These are phyloP conservation scores for Hanseniaspora thailandica DNA, from an alignment of 805 yeast species.

Conservation along the genomic window DNA sequence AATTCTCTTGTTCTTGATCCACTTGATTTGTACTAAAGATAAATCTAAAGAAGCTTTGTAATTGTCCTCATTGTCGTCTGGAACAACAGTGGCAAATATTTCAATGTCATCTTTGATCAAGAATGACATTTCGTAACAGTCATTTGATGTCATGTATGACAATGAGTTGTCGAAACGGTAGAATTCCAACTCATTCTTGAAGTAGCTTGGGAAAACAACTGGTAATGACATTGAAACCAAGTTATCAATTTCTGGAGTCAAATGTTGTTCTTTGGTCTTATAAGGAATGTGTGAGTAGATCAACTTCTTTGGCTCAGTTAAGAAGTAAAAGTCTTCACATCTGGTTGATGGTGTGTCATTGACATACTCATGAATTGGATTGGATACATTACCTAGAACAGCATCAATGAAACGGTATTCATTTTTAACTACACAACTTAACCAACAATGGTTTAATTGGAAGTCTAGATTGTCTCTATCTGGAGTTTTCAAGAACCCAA, in stretches of 20 bases:
- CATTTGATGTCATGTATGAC: conserved; percentile 60
- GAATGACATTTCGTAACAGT: conserved; percentile 67
- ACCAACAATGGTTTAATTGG: conserved; percentile 77
- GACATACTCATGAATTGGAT: conserved; percentile 38
- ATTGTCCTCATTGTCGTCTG: conserved; percentile 27
- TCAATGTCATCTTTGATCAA: conserved; percentile 63
- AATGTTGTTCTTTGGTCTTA: conserved; percentile 68
- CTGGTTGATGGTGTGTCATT: conserved; percentile 25
- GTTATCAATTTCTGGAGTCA: conserved; percentile 72
- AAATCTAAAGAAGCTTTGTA: conserved; percentile 28
- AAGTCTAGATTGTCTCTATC: conserved; percentile 38
- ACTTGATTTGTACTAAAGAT: conserved; percentile 67
- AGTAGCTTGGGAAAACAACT: conserved; percentile 71
- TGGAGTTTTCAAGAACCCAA: conserved; percentile 77
- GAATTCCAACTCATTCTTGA: conserved; percentile 46
- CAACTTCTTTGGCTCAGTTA: conserved; percentile 61
- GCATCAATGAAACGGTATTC: conserved; percentile 76
- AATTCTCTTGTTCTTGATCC: conserved; percentile 51
- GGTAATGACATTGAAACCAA: conserved; percentile 72
- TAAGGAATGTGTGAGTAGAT: conserved; percentile 82
- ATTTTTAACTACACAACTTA: conserved; percentile 60
- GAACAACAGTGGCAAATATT: conserved; percentile 41
- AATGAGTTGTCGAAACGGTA: conserved; percentile 66
- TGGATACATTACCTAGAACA: conserved; percentile 47
- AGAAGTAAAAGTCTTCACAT: conserved; percentile 51